Conservation (phyloP, 2,329 filamentous ascomycete genomes). For the Mycosphaerella sp. region DNA sequence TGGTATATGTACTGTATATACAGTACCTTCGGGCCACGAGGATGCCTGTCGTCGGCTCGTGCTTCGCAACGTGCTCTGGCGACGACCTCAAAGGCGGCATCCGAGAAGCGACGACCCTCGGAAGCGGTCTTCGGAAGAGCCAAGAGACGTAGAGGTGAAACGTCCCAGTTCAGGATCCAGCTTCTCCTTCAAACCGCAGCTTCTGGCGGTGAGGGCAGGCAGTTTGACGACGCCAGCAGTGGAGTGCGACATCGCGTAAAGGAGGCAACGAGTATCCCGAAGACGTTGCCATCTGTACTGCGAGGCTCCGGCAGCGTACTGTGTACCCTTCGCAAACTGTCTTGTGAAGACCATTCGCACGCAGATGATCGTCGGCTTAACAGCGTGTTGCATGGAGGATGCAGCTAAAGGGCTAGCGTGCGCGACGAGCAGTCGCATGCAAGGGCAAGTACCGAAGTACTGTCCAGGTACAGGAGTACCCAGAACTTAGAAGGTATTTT, state of each 20-base stretch:
- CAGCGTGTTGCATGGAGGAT: constrained; percentile 19
- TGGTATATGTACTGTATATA: background rate
- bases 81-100: constrained; percentile 6
- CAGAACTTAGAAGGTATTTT: constrained; percentile 6
- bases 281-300: constrained; percentile 16
- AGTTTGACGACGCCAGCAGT: background rate
- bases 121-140: constrained; percentile 14
- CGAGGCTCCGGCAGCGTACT: constrained; percentile 13
- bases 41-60: constrained; percentile 1
- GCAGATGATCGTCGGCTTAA: constrained; percentile 20
- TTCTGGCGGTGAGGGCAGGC: constrained; percentile 15
- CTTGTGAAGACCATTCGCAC: constrained; percentile 13
- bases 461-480: constrained; percentile 15
- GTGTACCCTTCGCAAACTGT: constrained; percentile 2
- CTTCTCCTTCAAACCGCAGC: constrained; percentile 7
- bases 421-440: constrained; percentile 20
- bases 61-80: background rate
- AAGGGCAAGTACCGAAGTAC: constrained; percentile 22
- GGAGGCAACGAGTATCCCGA: constrained; percentile 6
- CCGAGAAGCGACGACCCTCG: background rate
- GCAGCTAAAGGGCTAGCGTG: constrained; percentile 21
- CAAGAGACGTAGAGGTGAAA: constrained; percentile 15
- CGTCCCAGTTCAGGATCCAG: constrained; percentile 6
- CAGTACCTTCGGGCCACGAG: background rate
- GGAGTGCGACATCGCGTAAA: constrained; percentile 16